Conservation (phyloP, 768 basidiomycete genomes). For the Serendipita sp. region DNA sequence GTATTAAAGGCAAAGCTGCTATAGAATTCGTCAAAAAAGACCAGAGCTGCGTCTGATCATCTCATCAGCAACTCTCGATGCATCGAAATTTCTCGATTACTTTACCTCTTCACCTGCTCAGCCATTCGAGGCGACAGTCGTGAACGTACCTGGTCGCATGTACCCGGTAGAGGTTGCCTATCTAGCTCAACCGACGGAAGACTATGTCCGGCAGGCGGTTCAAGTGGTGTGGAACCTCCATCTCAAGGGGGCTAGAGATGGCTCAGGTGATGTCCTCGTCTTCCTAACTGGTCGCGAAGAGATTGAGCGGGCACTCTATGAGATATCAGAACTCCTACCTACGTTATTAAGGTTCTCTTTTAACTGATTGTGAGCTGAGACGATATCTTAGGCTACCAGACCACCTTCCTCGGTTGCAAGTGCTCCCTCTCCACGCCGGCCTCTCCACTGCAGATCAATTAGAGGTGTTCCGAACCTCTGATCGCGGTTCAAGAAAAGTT, state of each 20-base stretch:
- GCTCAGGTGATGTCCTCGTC: conserved; percentile 75
- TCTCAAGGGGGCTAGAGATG: conserved; percentile 63
- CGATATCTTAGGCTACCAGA: conserved; percentile 31
- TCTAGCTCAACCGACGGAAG: conserved; percentile 53
- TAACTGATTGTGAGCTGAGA: conserved; percentile 9
- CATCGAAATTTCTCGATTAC: conserved; percentile 73
- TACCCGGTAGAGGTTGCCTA: conserved; percentile 92
- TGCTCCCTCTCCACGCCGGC: conserved; percentile 77
- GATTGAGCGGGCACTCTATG: conserved; percentile 65
- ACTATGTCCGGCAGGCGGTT: conserved; percentile 72
- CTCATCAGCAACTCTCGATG: conserved; percentile 94
- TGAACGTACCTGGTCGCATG: conserved; percentile 86
- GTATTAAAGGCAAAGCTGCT: not conserved
- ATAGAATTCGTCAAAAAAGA: conserved; percentile 79
- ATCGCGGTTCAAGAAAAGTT: conserved; percentile 69
- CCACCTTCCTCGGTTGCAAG: conserved; percentile 37
- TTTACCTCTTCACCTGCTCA: conserved; percentile 44
- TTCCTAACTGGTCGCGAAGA: conserved; percentile 95
- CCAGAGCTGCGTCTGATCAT: conserved; percentile 81
- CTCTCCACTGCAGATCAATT: conserved; percentile 79
- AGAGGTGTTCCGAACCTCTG: conserved; percentile 61
- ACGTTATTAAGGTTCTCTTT: conserved; percentile 30
- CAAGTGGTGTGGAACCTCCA: conserved; percentile 61
- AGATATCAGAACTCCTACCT: conserved; percentile 59
- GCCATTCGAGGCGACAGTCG: conserved; percentile 55